Percentiles rank a stretch among this genome's conserved stretches.
These are phyloP conservation scores for Rhodotorula sp. DNA, from an alignment of 1,284 basidiomycete genomes.

Conservation along the genomic window DNA sequence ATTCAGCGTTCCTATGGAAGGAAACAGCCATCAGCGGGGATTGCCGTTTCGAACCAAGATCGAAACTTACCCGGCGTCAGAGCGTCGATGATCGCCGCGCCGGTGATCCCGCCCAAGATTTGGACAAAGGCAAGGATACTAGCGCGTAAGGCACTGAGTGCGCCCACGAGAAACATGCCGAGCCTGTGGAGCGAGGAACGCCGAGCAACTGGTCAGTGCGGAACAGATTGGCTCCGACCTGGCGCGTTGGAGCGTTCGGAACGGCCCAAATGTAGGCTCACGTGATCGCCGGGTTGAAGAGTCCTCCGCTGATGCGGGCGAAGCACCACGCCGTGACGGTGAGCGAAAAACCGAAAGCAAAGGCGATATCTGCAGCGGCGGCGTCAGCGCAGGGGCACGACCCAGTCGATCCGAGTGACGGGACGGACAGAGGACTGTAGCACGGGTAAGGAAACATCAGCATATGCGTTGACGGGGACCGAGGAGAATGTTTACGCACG, in stretches of 20 bases:
- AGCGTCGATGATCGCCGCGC: no score
- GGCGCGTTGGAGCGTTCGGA: neutral
- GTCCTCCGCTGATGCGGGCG: slow-evolving; percentile 26
- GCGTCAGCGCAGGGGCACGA: no score
- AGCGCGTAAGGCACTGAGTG: slow-evolving; percentile 63
- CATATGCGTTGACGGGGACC: no score
- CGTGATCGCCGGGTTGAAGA: slow-evolving; percentile 67
- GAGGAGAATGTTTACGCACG: neutral
- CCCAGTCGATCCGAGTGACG: no score
- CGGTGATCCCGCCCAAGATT: slow-evolving; percentile 37
- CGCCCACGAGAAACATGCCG: slow-evolving; percentile 62
- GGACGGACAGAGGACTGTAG: no score
- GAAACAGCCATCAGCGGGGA: no score
- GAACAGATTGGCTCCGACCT: neutral
- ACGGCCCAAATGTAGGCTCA: neutral
- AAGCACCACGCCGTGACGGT: slow-evolving; percentile 64
- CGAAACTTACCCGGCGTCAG: no score
- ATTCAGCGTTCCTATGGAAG: slow-evolving; percentile 6
- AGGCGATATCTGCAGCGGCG: slow-evolving; percentile 18
- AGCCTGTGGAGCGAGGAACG: slow-evolving; percentile 50
- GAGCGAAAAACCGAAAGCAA: slow-evolving; percentile 59
- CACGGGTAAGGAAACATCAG: no score
- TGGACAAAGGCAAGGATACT: slow-evolving; percentile 59
- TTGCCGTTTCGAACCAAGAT: no score
- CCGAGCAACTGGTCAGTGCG: neutral